These are phyloP conservation scores for Byssothecium circinans DNA, from an alignment of 2,329 filamentous ascomycete species.

Conservation along the genomic window DNA sequence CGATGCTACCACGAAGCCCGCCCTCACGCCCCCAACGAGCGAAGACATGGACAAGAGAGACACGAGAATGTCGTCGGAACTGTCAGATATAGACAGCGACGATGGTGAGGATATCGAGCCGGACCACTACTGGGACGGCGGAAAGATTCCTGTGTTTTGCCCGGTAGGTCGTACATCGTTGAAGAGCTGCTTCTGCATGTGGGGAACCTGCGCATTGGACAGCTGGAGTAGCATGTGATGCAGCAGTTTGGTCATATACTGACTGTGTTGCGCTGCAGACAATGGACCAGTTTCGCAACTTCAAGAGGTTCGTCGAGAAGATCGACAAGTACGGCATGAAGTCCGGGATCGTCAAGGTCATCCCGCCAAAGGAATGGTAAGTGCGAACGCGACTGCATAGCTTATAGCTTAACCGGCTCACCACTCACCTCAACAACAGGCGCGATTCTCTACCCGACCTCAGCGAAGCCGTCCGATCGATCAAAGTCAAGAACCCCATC, in stretches of 20 bases:
- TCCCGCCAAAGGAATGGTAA: constrained; percentile 92
- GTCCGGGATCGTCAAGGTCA: constrained; percentile 93
- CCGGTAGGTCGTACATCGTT: constrained; percentile 59
- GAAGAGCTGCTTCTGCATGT: constrained; percentile 5
- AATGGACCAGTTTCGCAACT: constrained; percentile 93
- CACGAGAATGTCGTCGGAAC: constrained; percentile 50
- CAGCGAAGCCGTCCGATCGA: constrained; percentile 83
- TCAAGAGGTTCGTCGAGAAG: constrained; percentile 86
- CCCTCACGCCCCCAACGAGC: constrained; percentile 55
- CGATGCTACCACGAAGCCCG: constrained; percentile 39
- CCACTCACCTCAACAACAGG: constrained; percentile 47
- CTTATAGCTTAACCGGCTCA: constrained; percentile 1
- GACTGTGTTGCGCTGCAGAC: constrained; percentile 51
- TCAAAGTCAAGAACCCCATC: constrained; percentile 94
- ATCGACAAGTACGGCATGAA: constrained; percentile 96
- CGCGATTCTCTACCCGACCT: constrained; percentile 72
- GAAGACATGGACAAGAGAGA: constrained; percentile 53
- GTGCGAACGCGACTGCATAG: constrained; percentile 27
- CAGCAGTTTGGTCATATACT: constrained; percentile 15
- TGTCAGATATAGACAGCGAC: constrained; percentile 50
- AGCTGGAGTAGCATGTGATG: constrained; percentile 2
- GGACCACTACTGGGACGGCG: constrained; percentile 80
- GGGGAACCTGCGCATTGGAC: constrained; percentile 8
- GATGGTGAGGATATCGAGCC: constrained; percentile 72
- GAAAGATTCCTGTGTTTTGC: constrained; percentile 89